phyloP scores from a whole-genome alignment of 2,329 filamentous ascomycete species.

The Sporothrix euskadiensis region DNA sequence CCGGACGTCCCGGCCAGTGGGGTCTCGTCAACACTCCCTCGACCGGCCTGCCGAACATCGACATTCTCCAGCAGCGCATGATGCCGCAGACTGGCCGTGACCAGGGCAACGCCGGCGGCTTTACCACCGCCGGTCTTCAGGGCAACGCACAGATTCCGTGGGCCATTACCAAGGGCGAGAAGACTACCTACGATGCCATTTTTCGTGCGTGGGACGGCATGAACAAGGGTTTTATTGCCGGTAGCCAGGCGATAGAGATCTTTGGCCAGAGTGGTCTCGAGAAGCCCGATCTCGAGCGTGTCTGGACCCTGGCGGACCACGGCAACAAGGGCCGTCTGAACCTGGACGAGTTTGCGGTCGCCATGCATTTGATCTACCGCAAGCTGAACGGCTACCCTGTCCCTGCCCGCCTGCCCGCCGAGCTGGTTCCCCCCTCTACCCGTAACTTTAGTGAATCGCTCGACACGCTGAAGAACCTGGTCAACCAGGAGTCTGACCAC shows the following conservation, averaged over 20 bases:
- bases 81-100: conserved; percentile 97
- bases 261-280: conserved; percentile 94
- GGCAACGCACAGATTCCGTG: conserved; percentile 96
- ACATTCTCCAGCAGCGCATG: conserved; percentile 87
- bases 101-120: conserved; percentile 56
- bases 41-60: conserved; percentile 87
- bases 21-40: conserved; percentile 95
- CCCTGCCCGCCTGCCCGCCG: conserved; percentile 81
- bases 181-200: conserved; percentile 91
- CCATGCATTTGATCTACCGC: conserved; percentile 98
- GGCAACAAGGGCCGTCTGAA: conserved; percentile 93
- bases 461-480: conserved; percentile 84
- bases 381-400: conserved; percentile 95
- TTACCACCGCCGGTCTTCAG: conserved; percentile 81
- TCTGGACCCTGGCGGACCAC: conserved; percentile 93
- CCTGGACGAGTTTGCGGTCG: conserved; percentile 95
- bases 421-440: conserved; percentile 91
- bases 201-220: conserved; percentile 98
- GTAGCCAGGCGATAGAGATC: conserved; percentile 92
- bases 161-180: conserved; percentile 98
- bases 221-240: conserved; percentile 86
- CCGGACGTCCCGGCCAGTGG: conserved; percentile 91
- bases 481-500: conserved; percentile 85
- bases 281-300: conserved; percentile 82
- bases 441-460: conserved; percentile 92